phyloP scores from a whole-genome alignment of 2,329 filamentous ascomycete genomes.

The Trichoderma afroharzianum region DNA sequence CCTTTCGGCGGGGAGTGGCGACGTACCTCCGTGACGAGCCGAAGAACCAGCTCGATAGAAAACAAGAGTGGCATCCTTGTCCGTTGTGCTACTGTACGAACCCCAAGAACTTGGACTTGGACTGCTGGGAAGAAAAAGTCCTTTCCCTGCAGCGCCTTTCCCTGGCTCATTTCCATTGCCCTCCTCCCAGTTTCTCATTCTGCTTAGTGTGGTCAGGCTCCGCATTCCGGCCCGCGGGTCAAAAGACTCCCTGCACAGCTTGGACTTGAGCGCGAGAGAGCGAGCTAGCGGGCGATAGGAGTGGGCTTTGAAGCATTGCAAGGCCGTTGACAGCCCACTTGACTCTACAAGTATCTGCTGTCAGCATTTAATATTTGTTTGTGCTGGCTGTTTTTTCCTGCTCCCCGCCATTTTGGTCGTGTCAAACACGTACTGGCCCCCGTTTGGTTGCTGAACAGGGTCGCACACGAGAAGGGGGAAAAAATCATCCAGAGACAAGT shows the following conservation, averaged over 20 bases:
- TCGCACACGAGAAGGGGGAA: background rate
- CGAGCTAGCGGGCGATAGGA: constrained; percentile 2
- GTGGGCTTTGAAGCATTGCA: constrained; percentile 2
- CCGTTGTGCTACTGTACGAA: background rate
- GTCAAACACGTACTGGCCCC: background rate
- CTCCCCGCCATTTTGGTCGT: constrained; percentile 1
- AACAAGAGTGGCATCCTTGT: background rate
- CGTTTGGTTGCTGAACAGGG: background rate
- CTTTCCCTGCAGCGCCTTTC: background rate
- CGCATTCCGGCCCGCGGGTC: constrained; percentile 13
- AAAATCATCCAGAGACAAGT: background rate
- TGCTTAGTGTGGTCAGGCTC: constrained; percentile 8
- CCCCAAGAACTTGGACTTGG: background rate
- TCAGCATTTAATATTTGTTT: constrained; percentile 12
- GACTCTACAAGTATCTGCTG: constrained; percentile 1
- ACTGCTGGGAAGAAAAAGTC: background rate
- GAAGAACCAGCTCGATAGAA: background rate
- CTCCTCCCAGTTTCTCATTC: background rate
- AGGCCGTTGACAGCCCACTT: constrained; percentile 1
- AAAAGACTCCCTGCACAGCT: background rate
- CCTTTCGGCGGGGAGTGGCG: background rate
- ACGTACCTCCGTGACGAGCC: constrained; percentile 2
- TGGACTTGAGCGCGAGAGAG: background rate
- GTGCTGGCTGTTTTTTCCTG: background rate
- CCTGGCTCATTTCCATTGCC: background rate